Base-by-base conservation (phyloP, 768 basidiomycete genomes). In the Mycena maculata region DNA sequence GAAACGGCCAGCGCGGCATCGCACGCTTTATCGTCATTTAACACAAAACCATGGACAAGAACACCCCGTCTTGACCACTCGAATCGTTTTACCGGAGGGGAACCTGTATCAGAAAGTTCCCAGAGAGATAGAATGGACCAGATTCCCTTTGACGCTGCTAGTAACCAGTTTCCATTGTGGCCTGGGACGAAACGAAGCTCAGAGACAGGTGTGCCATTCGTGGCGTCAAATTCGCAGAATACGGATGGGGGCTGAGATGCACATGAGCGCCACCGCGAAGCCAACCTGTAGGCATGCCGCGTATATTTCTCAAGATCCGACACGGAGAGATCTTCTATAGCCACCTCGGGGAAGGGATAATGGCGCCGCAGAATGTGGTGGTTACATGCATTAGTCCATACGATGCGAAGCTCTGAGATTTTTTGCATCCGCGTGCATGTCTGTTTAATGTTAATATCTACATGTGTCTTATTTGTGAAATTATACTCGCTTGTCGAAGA, bases 121-220 rank as follows among this genome's bases (percentile, higher is more conserved):
- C 90, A 90, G 22, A 89, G 71, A 1, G 82, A 79, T 50, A 91
- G 70, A 20, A 81, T 78, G 42, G 87, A 87, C 90, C 90, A 92
- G 54, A 92, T 85, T 8, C 83, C 81, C 65, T 85, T 86, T 4
- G 87, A 88, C 11, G 88, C 81, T 9, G 86, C 86, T 60, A 90
- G 55, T 4, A 91, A 57, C 75, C 86, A 83, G 47, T 74, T 77
- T 9, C 79, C 82, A 1, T 76, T 81, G 41, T 76, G 75, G 7
- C 83, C 83, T 10, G 84, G 85, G 0, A 91, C 60, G 69, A 92
- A 87, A 16, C 80, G 84, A 18, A 91, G 79, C 13, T 87, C 82
- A 16, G 85, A 83, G 18, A 92, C 81, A 1, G 81, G 75, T 0
- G 83, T 85, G 30, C 80, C 81, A 44, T 76, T 80, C 28, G 78